Evolutionary conservation across 257 asterid species (phyloP).

Genomic region (Penstemon barbatus): DNA sequence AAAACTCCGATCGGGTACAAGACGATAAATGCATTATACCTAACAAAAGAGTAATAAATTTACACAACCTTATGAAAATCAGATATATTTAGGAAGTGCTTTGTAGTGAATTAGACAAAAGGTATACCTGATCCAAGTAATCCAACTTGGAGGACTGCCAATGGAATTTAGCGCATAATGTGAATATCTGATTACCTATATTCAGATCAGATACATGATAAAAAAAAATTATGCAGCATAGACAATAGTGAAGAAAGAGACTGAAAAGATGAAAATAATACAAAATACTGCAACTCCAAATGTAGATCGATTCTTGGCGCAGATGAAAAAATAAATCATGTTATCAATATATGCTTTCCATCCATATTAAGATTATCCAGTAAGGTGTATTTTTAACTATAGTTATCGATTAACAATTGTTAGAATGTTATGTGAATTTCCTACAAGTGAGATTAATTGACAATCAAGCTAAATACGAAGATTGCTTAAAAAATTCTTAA

Average conservation of each 20-base stretch:
- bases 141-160: slow-evolving; percentile 64
- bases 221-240: background rate
- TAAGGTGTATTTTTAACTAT: too few relatives aligned
- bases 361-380: too few relatives aligned
- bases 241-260: background rate
- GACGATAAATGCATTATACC: slow-evolving; percentile 87
- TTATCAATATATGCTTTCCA: too few relatives aligned
- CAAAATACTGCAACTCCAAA: background rate
- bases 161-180: slow-evolving; percentile 70
- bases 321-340: too few relatives aligned
- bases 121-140: slow-evolving; percentile 67
- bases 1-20: slow-evolving; percentile 85
- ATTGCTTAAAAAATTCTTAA: too few relatives aligned
- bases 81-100: slow-evolving; percentile 2
- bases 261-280: background rate
- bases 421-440: too few relatives aligned
- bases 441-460: too few relatives aligned
- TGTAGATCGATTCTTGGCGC: too few relatives aligned
- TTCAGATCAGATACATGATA: slow-evolving; percentile 5
- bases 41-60: slow-evolving; percentile 30
- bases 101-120: slow-evolving; percentile 11
- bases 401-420: too few relatives aligned
- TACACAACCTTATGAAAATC: slow-evolving; percentile 1
- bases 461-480: too few relatives aligned
- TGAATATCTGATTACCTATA: slow-evolving; percentile 77